Evolutionary conservation across 495 filamentous ascomycete genomes (phyloP).

Genomic region (Podospora fimiseda): DNA sequence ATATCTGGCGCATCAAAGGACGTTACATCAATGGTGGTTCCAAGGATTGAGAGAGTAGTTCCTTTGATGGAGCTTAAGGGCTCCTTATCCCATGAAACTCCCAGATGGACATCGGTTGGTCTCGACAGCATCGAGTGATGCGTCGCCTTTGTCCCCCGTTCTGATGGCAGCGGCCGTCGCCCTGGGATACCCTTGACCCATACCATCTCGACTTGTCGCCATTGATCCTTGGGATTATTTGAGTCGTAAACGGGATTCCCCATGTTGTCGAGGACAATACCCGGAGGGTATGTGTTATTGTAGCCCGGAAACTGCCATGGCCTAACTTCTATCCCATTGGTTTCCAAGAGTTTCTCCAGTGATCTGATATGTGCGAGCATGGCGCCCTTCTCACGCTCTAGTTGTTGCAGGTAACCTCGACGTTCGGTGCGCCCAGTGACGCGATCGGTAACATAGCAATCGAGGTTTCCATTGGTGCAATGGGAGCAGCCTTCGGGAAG

Average conservation of each 20-base stretch:
- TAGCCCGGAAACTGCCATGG: conserved; percentile 30
- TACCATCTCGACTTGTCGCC: conserved; percentile 42
- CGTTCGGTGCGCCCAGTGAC: conserved; percentile 75
- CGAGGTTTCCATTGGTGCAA: conserved; percentile 62
- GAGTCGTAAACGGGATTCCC: conserved; percentile 26
- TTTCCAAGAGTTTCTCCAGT: conserved; percentile 42
- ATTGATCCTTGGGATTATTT: conserved; percentile 25
- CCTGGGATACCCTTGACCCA: conserved; percentile 40
- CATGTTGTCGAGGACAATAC: conserved; percentile 20
- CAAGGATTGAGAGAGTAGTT: conserved; percentile 65
- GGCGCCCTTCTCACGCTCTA: conserved; percentile 52
- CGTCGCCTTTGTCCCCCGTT: conserved; percentile 17
- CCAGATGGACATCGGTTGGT: conserved; percentile 63
- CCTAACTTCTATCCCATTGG: conserved; percentile 33
- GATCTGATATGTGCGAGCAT: conserved; percentile 46
- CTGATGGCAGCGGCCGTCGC: not conserved
- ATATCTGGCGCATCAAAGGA: conserved; percentile 60
- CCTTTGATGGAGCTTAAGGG: conserved; percentile 67
- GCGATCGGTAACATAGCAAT: conserved; percentile 77
- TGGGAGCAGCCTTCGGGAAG: conserved; percentile 65
- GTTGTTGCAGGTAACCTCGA: conserved; percentile 65
- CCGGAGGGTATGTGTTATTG: conserved; percentile 26
- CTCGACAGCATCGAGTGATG: conserved; percentile 30
- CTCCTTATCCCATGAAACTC: conserved; percentile 59
- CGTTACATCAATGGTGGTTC: conserved; percentile 69